A percentile compares a stretch with the other conserved stretches of the same genome.
phyloP scores from a whole-genome alignment of 768 basidiomycete species.

The Agaricus blazei region DNA sequence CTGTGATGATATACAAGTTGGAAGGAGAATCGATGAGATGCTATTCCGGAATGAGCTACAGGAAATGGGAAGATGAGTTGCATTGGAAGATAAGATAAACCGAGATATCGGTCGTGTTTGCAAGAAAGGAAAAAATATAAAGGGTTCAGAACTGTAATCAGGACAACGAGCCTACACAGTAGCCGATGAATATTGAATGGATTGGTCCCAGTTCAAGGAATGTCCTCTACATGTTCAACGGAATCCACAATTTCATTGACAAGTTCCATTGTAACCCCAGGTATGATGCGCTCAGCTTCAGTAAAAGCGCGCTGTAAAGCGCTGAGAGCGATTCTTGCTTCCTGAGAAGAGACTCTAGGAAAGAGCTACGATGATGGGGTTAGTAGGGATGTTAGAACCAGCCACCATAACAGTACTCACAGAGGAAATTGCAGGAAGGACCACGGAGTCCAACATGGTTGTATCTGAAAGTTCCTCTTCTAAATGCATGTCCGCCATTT shows the following conservation, averaged over 20 bases:
- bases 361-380: constrained; percentile 57
- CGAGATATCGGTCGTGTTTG: constrained; percentile 12
- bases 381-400: neutral
- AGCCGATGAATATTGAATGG: neutral
- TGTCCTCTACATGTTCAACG: constrained; percentile 85
- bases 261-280: constrained; percentile 88
- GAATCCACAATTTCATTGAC: constrained; percentile 94
- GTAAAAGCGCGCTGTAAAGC: constrained; percentile 89
- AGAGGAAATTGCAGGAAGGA: constrained; percentile 93
- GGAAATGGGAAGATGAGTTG: constrained; percentile 4
- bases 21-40: constrained; percentile 4
- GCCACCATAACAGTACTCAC: constrained; percentile 39
- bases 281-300: constrained; percentile 92
- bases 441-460: constrained; percentile 94
- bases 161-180: constrained; percentile 8
- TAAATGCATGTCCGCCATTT: constrained; percentile 37
- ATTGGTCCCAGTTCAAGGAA: constrained; percentile 33
- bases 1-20: constrained; percentile 7
- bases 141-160: constrained; percentile 1
- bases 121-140: constrained; percentile 2
- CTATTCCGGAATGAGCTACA: neutral
- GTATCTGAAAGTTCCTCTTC: constrained; percentile 71
- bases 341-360: constrained; percentile 88
- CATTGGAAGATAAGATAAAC: constrained; percentile 20
- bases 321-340: constrained; percentile 81